Conservation (phyloP, 2,329 filamentous ascomycete species). For the Fusarium foetens region DNA sequence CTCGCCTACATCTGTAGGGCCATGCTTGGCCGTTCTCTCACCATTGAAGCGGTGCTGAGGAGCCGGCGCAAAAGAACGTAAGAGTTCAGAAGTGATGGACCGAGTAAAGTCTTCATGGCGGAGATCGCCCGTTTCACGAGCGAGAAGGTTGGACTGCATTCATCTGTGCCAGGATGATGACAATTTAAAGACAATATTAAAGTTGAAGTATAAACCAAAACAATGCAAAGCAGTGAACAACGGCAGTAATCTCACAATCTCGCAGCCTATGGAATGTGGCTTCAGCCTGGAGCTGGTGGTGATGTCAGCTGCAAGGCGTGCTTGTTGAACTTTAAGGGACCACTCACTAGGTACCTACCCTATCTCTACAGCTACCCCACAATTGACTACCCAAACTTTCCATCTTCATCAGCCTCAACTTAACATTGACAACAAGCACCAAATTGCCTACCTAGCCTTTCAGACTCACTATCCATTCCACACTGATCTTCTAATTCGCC, state of each 20-base stretch:
- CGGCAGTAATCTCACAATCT: background rate
- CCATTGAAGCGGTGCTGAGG: constrained; percentile 78
- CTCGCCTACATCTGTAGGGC: constrained; percentile 40
- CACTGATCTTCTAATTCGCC: background rate
- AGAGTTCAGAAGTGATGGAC: constrained; percentile 71
- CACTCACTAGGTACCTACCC: constrained; percentile 20
- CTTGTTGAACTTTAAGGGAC: constrained; percentile 5
- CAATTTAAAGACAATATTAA: background rate
- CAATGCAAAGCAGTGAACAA: background rate
- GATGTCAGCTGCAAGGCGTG: constrained; percentile 38
- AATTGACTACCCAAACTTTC: constrained; percentile 33
- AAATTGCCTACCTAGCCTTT: background rate
- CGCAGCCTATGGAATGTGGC: background rate
- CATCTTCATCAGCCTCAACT: constrained; percentile 16
- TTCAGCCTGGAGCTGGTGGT: constrained; percentile 8
- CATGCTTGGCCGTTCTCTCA: constrained; percentile 34
- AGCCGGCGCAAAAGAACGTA: constrained; percentile 75
- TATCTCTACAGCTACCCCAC: constrained; percentile 29
- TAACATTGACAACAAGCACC: background rate
- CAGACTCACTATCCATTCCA: background rate
- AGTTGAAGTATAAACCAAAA: background rate
- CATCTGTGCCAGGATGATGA: constrained; percentile 45
- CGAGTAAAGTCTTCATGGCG: constrained; percentile 71
- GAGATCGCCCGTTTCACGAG: constrained; percentile 77
- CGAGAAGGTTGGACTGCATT: constrained; percentile 81